Evolutionary conservation across 495 filamentous ascomycete genomes (phyloP).

Genomic region (Penicillium dipodomyicola): DNA sequence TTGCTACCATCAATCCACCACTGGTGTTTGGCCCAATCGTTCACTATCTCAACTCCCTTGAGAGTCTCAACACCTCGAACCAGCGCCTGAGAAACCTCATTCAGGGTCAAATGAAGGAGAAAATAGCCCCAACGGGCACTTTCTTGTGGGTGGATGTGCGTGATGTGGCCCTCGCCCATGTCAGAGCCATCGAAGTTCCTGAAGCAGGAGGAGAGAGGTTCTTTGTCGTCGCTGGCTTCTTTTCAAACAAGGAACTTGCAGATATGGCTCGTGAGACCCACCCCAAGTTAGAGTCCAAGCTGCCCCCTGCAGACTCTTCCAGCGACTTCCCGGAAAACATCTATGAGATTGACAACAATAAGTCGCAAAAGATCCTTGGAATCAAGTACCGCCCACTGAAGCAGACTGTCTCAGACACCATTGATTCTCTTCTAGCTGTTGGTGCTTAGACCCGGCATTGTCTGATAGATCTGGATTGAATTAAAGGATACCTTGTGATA

Average conservation of each 20-base stretch:
- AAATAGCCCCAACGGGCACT: constrained; percentile 53
- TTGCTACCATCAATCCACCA: constrained; percentile 70
- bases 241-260: constrained; percentile 62
- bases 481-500: neutral
- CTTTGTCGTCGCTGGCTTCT: constrained; percentile 62
- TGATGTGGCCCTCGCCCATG: constrained; percentile 69
- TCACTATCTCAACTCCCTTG: constrained; percentile 62
- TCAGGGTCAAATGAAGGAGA: constrained; percentile 63
- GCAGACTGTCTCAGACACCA: constrained; percentile 55
- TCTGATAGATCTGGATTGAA: neutral
- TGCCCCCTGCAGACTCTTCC: constrained; percentile 51
- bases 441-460: constrained; percentile 29
- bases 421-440: constrained; percentile 52
- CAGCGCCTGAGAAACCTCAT: constrained; percentile 53
- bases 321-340: constrained; percentile 39
- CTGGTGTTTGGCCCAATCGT: constrained; percentile 72
- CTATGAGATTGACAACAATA: constrained; percentile 52
- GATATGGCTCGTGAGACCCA: constrained; percentile 64
- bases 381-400: constrained; percentile 54
- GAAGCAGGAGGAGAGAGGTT: constrained; percentile 70
- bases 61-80: constrained; percentile 69
- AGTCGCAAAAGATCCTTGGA: constrained; percentile 56
- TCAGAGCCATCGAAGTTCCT: constrained; percentile 63
- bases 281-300: constrained; percentile 59
- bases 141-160: constrained; percentile 68